Conservation (phyloP, 192 early-diverging fungal species). For the Podila verticillata region DNA sequence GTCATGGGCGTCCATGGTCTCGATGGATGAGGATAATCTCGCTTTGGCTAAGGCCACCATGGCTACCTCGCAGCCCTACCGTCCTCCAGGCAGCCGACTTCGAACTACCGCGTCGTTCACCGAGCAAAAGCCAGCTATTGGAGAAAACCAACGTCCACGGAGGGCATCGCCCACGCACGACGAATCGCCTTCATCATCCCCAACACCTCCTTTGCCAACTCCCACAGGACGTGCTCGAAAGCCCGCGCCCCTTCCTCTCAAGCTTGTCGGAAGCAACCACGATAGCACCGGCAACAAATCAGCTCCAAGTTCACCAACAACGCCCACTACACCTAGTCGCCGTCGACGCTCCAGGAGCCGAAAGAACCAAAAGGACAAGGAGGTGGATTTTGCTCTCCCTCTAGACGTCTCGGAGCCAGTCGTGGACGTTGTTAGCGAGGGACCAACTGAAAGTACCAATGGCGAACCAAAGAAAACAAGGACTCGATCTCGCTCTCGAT, state of each 20-base stretch:
- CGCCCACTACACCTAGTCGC: conserved; percentile 32
- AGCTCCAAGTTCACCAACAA: conserved; percentile 18
- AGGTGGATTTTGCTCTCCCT: conserved; percentile 2
- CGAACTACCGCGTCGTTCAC: conserved; percentile 4
- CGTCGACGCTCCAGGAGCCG: conserved; percentile 40
- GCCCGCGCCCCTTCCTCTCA: conserved; percentile 28
- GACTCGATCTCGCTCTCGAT: conserved; percentile 41
- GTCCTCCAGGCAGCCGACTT: conserved; percentile 40
- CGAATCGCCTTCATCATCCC: neutral
- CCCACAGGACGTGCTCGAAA: conserved; percentile 15
- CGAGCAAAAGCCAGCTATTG: conserved; percentile 1
- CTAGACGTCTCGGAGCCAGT: neutral
- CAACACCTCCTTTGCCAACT: neutral
- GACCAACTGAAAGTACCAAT: neutral
- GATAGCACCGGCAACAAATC: conserved; percentile 1
- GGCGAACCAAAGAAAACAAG: conserved; percentile 31
- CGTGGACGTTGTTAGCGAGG: neutral
- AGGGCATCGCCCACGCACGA: neutral
- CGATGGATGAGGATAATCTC: conserved; percentile 21
- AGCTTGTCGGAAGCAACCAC: conserved; percentile 16
- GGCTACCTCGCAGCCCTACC: conserved; percentile 32
- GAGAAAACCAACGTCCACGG: neutral
- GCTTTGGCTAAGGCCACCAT: neutral
- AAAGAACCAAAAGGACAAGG: conserved; percentile 41
- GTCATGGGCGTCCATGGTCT: conserved; percentile 46